Conservation (phyloP, 2,329 filamentous ascomycete genomes). For the Penicillium paneum region DNA sequence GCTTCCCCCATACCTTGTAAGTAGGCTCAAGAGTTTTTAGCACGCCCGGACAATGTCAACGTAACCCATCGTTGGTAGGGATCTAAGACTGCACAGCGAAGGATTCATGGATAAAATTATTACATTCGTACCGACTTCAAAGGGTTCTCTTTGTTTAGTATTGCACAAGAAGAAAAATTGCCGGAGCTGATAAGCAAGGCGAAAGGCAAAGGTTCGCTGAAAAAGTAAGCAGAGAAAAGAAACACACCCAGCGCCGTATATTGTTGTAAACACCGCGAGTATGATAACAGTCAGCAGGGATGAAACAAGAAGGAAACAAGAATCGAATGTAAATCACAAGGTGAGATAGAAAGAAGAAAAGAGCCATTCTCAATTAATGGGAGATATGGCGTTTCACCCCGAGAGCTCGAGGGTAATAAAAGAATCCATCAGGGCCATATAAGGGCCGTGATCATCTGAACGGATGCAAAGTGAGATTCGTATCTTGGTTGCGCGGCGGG, state of each 20-base stretch:
- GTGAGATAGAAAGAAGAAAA: background rate
- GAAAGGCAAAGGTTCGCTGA: background rate
- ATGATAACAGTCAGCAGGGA: background rate
- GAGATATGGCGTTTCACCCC: background rate
- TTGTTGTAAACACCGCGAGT: background rate
- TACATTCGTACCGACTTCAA: background rate
- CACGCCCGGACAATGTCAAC: background rate
- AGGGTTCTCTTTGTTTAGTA: background rate
- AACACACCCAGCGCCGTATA: background rate
- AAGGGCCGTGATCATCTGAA: background rate
- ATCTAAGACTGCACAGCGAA: background rate
- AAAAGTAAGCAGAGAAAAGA: background rate
- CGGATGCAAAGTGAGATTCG: background rate
- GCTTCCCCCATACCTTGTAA: background rate
- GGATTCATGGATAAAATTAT: background rate
- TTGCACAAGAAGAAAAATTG: background rate
- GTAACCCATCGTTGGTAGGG: background rate
- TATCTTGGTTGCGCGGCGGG: conserved; percentile 5
- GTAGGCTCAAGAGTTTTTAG: background rate
- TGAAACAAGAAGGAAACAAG: background rate
- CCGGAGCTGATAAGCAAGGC: background rate
- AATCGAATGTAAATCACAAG: background rate
- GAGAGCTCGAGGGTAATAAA: background rate
- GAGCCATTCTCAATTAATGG: background rate
- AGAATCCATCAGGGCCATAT: background rate